Conservation (phyloP, 2,329 filamentous ascomycete species). For the Monilinia fructicola region DNA sequence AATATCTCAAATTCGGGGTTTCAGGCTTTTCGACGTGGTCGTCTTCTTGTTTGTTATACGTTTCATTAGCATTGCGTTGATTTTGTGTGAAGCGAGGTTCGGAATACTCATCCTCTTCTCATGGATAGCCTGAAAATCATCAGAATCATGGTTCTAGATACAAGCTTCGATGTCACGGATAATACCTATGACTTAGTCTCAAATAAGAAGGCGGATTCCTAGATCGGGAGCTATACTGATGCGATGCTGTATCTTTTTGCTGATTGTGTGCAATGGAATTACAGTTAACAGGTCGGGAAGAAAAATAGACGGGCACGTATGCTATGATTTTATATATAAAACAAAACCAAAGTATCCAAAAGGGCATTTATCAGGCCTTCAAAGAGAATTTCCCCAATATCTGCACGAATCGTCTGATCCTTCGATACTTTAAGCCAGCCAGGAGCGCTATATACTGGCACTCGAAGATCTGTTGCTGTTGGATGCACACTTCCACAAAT, state of each 20-base stretch:
- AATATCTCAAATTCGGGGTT: conserved; percentile 1
- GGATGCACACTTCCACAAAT: conserved; percentile 6
- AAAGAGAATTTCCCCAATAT: conserved; percentile 10
- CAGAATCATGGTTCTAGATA: background rate
- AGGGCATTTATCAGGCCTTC: conserved; percentile 10
- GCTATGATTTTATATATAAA: background rate
- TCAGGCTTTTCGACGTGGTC: background rate
- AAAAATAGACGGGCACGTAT: background rate
- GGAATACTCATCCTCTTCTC: background rate
- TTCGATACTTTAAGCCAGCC: conserved; percentile 16
- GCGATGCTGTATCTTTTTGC: background rate
- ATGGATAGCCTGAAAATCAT: background rate
- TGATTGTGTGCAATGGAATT: background rate
- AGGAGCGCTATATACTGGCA: background rate
- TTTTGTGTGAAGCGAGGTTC: background rate
- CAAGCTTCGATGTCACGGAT: too few relatives aligned
- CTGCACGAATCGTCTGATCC: conserved; percentile 6
- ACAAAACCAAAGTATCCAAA: background rate
- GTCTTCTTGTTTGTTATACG: background rate
- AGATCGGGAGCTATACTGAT: background rate
- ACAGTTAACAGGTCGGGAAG: background rate
- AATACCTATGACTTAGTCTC: too few relatives aligned
- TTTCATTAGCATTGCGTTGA: background rate
- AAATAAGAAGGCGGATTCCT: background rate
- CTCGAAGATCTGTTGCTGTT: background rate